Conservation (phyloP, 805 yeast species). For the Tetrapisispora arboricola region DNA sequence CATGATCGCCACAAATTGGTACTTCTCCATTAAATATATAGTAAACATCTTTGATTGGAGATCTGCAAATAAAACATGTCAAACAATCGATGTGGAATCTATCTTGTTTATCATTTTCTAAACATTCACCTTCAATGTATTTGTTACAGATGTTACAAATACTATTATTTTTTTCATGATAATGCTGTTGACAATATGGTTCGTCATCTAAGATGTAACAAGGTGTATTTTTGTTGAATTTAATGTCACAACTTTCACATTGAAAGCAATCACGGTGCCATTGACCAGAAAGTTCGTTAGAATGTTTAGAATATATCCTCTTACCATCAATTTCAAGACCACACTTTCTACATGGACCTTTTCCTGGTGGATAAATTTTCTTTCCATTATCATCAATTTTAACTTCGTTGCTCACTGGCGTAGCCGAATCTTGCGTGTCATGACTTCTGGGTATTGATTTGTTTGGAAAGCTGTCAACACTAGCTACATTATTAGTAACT, state of each 20-base stretch:
- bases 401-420: not conserved
- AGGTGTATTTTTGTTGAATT: conserved; percentile 48
- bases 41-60: conserved; percentile 44
- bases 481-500: not conserved
- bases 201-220: conserved; percentile 70
- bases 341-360: conserved; percentile 80
- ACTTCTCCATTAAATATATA: conserved; percentile 23
- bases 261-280: conserved; percentile 88
- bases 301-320: conserved; percentile 74
- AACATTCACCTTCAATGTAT: conserved; percentile 87
- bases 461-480: not conserved
- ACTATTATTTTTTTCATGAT: conserved; percentile 65
- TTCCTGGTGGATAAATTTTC: conserved; percentile 41
- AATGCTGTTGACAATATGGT: conserved; percentile 76
- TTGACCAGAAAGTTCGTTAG: conserved; percentile 59
- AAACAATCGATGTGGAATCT: conserved; percentile 73
- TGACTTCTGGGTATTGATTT: not conserved
- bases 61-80: conserved; percentile 51
- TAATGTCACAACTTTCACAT: conserved; percentile 53
- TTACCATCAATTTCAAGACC: conserved; percentile 43
- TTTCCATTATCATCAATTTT: not conserved
- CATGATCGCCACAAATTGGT: conserved; percentile 25
- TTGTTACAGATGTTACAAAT: conserved; percentile 57
- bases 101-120: conserved; percentile 61
- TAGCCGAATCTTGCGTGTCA: not conserved